Conservation (phyloP, 2,329 filamentous ascomycete genomes). For the Clonostachys rhizophaga region DNA sequence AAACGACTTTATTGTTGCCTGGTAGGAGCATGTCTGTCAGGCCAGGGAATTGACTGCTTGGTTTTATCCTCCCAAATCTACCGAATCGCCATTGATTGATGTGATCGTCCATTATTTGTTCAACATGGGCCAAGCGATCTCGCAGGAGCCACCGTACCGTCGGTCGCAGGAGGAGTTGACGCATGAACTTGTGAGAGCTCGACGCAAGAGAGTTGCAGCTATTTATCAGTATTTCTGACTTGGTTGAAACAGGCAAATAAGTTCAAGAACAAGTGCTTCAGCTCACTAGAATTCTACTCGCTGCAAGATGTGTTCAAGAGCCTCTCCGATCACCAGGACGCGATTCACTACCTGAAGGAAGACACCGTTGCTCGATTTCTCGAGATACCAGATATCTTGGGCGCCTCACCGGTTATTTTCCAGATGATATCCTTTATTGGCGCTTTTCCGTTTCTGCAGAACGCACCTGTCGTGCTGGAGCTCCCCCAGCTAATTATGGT, state of each 20-base stretch:
- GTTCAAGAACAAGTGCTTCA: slow-evolving; percentile 69
- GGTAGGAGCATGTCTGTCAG: too few species aligned
- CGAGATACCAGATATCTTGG: slow-evolving; percentile 66
- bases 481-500: slow-evolving; percentile 69
- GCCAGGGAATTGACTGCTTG: background rate
- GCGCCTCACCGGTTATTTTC: slow-evolving; percentile 63
- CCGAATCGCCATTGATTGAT: background rate
- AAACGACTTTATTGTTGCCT: too few species aligned
- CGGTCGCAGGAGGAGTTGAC: slow-evolving; percentile 47
- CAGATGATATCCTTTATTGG: slow-evolving; percentile 68
- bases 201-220: background rate
- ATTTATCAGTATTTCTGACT: background rate
- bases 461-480: slow-evolving; percentile 66
- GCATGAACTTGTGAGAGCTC: slow-evolving; percentile 40
- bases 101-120: slow-evolving; percentile 4
- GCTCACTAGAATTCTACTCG: slow-evolving; percentile 66
- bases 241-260: slow-evolving; percentile 41
- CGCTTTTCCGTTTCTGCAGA: slow-evolving; percentile 67
- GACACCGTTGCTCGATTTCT: slow-evolving; percentile 68
- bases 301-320: slow-evolving; percentile 69
- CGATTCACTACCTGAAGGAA: slow-evolving; percentile 61
- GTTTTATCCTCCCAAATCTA: background rate
- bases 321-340: slow-evolving; percentile 60
- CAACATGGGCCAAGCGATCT: slow-evolving; percentile 48
- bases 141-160: slow-evolving; percentile 34